Evolutionary conservation across 805 yeast genomes (phyloP).

Genomic region (Torulaspora microellipsoides): DNA sequence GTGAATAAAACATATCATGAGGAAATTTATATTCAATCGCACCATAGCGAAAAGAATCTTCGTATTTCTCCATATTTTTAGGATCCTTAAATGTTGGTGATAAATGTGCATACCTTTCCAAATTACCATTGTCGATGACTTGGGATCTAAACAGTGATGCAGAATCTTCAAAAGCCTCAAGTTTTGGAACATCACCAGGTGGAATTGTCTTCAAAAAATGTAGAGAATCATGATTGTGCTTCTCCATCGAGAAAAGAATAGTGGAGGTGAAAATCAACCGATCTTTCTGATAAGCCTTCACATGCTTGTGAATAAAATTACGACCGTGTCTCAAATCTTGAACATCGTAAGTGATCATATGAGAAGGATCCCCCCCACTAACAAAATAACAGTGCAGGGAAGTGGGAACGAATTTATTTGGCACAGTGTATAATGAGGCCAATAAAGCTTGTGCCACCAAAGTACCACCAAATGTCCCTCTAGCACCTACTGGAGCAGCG

Average conservation of each 20-base stretch:
- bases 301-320: constrained; percentile 48
- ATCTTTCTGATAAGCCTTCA: constrained; percentile 52
- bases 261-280: constrained; percentile 48
- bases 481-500: constrained; percentile 46
- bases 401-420: constrained; percentile 47
- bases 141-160: constrained; percentile 20
- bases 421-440: constrained; percentile 53
- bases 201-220: constrained; percentile 28
- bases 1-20: constrained; percentile 31
- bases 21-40: constrained; percentile 36
- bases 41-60: constrained; percentile 34
- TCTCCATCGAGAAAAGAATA: constrained; percentile 40
- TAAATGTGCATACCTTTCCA: constrained; percentile 8
- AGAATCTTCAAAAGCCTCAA: constrained; percentile 27
- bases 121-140: constrained; percentile 12
- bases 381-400: constrained; percentile 62
- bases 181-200: constrained; percentile 36
- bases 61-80: constrained; percentile 16
- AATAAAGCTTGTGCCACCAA: constrained; percentile 59
- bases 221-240: constrained; percentile 11
- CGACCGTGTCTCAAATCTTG: constrained; percentile 48
- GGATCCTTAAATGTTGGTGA: constrained; percentile 9
- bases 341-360: constrained; percentile 52
- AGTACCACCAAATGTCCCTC: constrained; percentile 71
- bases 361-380: constrained; percentile 45